Conservation (phyloP, 1,139 yeast species). For the Suhomyces anneliseae region DNA sequence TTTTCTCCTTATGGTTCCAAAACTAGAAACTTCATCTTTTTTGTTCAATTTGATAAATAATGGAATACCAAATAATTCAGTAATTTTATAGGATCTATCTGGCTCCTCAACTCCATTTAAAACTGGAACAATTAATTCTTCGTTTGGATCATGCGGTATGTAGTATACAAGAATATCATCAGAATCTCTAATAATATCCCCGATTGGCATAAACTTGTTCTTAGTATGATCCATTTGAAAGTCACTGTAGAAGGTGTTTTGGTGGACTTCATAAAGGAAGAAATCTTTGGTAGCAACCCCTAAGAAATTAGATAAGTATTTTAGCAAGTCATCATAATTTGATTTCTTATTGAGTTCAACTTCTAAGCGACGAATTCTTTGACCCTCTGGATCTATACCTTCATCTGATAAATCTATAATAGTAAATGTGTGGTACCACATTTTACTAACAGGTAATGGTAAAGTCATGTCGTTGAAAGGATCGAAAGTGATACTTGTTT, state of each 20-base stretch:
- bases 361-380: slow-evolving; percentile 45
- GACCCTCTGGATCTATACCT: slow-evolving; percentile 25
- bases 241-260: slow-evolving; percentile 65
- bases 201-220: slow-evolving; percentile 61
- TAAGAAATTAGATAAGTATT: slow-evolving; percentile 56
- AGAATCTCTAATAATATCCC: slow-evolving; percentile 62
- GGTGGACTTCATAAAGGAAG: slow-evolving; percentile 70
- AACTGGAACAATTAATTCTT: slow-evolving; percentile 67
- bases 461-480: slow-evolving; percentile 90
- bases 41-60: slow-evolving; percentile 61
- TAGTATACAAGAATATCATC: slow-evolving; percentile 76
- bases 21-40: slow-evolving; percentile 47
- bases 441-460: slow-evolving; percentile 77
- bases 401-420: slow-evolving; percentile 59
- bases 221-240: slow-evolving; percentile 64
- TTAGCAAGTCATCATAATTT: slow-evolving; percentile 62
- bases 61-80: slow-evolving; percentile 65
- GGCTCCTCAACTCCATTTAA: slow-evolving; percentile 52
- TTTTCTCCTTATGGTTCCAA: slow-evolving; percentile 56
- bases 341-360: slow-evolving; percentile 72
- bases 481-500: slow-evolving; percentile 86
- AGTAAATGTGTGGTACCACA: slow-evolving; percentile 69
- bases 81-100: slow-evolving; percentile 38
- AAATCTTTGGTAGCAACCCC: slow-evolving; percentile 45
- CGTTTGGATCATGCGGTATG: slow-evolving; percentile 44